These are phyloP conservation scores for Rosa persica DNA, from an alignment of 306 rosid species.

Conservation along the genomic window DNA sequence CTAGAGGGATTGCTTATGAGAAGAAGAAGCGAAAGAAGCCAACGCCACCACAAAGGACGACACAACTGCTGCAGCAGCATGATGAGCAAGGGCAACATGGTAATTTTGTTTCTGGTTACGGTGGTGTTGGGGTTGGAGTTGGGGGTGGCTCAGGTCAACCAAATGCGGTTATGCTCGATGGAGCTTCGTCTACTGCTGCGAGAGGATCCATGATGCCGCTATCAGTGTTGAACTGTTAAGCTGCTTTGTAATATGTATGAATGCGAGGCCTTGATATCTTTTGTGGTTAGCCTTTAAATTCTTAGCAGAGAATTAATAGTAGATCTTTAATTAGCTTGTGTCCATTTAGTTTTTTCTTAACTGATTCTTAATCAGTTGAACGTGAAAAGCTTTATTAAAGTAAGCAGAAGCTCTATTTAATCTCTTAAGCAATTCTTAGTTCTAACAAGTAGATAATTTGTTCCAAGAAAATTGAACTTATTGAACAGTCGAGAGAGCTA, in stretches of 20 bases:
- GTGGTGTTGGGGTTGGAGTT: background rate
- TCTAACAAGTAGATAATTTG: background rate
- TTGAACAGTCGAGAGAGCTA: background rate
- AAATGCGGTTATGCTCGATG: background rate
- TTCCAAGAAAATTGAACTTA: background rate
- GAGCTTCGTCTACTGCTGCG: background rate
- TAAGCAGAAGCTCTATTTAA: background rate
- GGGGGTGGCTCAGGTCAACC: background rate
- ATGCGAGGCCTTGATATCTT: background rate
- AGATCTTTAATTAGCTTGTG: background rate
- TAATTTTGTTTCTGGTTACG: slow-evolving; percentile 3
- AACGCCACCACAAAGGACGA: background rate
- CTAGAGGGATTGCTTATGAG: slow-evolving; percentile 87
- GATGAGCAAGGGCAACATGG: slow-evolving; percentile 12
- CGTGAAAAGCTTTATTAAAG: background rate
- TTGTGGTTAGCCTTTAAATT: background rate
- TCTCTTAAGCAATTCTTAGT: background rate
- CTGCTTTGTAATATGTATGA: background rate
- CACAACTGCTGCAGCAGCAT: slow-evolving; percentile 1
- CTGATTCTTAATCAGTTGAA: background rate
- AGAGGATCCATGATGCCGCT: slow-evolving; percentile 26
- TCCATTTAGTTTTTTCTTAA: background rate
- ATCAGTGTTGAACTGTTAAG: slow-evolving; percentile 24
- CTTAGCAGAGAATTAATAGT: background rate
- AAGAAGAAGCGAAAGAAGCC: slow-evolving; percentile 66